Conservation (phyloP, 2,329 filamentous ascomycete genomes). For the Cladosporium sphaerospermum region DNA sequence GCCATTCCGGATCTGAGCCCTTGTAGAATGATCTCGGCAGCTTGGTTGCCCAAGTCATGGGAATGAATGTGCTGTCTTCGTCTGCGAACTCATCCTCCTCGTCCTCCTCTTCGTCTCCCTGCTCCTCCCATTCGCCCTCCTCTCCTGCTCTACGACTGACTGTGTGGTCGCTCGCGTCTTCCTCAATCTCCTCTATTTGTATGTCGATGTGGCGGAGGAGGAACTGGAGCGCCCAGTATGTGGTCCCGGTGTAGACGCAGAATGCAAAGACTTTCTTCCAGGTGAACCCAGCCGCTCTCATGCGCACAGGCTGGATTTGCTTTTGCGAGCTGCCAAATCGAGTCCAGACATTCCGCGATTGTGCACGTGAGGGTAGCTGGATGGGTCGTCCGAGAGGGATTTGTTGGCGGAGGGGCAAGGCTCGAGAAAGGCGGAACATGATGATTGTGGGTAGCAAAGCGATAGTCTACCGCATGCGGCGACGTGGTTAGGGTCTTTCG, state of each 20-base stretch:
- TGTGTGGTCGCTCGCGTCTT: constrained; percentile 14
- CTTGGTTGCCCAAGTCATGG: constrained; percentile 41
- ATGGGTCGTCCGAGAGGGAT: constrained; percentile 1
- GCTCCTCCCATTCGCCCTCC: constrained; percentile 23
- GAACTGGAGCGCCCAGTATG: constrained; percentile 19
- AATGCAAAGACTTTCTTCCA: constrained; percentile 8
- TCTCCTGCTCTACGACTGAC: constrained; percentile 9
- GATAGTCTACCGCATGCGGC: constrained; percentile 1
- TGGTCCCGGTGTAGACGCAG: neutral
- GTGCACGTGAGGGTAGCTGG: neutral
- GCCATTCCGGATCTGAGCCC: constrained; percentile 49
- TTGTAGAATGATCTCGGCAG: constrained; percentile 40
- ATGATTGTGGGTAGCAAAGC: neutral
- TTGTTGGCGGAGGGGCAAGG: constrained; percentile 5
- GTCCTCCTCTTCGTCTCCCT: constrained; percentile 29
- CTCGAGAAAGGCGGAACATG: constrained; percentile 11
- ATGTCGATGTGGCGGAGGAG: constrained; percentile 23
- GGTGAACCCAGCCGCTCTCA: constrained; percentile 13
- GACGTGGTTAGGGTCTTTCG: neutral
- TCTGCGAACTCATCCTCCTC: constrained; percentile 29
- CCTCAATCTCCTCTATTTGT: constrained; percentile 25
- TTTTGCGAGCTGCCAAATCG: neutral
- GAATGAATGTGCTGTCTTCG: constrained; percentile 41
- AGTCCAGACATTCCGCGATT: neutral
- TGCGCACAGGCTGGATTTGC: constrained; percentile 9